Evolutionary conservation across 2,329 filamentous ascomycete genomes (phyloP).

Genomic region (Ilyonectria sp.): DNA sequence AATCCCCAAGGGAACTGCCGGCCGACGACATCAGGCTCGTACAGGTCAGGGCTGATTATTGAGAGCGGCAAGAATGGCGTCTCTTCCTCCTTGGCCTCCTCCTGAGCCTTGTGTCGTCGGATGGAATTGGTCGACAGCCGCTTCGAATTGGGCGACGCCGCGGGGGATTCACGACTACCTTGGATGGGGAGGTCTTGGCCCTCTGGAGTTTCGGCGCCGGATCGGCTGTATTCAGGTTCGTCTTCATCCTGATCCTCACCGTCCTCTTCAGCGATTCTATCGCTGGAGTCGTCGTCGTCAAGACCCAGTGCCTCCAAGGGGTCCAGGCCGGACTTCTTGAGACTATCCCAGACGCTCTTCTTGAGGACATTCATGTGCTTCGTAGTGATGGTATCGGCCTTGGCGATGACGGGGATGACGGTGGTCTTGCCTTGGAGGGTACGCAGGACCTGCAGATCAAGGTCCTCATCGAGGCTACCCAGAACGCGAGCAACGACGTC

Average conservation of each 20-base stretch:
- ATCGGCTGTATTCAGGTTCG: slow-evolving; percentile 37
- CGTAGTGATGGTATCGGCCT: slow-evolving; percentile 96
- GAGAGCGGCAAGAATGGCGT: slow-evolving; percentile 87
- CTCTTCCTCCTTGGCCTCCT: slow-evolving; percentile 66
- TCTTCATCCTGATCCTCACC: slow-evolving; percentile 55
- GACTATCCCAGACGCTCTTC: slow-evolving; percentile 88
- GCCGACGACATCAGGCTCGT: slow-evolving; percentile 84
- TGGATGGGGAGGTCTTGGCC: slow-evolving; percentile 59
- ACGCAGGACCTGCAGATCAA: slow-evolving; percentile 92
- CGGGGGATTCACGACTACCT: slow-evolving; percentile 49
- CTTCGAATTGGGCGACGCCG: slow-evolving; percentile 58
- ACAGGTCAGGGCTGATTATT: slow-evolving; percentile 93
- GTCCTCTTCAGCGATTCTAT: slow-evolving; percentile 71
- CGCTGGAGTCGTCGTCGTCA: slow-evolving; percentile 79
- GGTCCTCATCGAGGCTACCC: slow-evolving; percentile 85
- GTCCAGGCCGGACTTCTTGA: slow-evolving; percentile 89
- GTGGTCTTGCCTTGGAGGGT: slow-evolving; percentile 94
- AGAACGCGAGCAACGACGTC: slow-evolving; percentile 59
- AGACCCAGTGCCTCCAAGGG: slow-evolving; percentile 89
- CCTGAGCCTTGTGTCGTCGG: slow-evolving; percentile 62
- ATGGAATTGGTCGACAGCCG: slow-evolving; percentile 63
- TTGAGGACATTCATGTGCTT: slow-evolving; percentile 95
- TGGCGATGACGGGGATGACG: slow-evolving; percentile 94
- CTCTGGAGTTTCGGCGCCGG: slow-evolving; percentile 44
- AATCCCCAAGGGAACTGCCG: slow-evolving; percentile 97